Evolutionary conservation across 1,284 basidiomycete species (phyloP), one percentile per base, ranked within the genome.

Genomic region (Gomphus bonarii): DNA sequence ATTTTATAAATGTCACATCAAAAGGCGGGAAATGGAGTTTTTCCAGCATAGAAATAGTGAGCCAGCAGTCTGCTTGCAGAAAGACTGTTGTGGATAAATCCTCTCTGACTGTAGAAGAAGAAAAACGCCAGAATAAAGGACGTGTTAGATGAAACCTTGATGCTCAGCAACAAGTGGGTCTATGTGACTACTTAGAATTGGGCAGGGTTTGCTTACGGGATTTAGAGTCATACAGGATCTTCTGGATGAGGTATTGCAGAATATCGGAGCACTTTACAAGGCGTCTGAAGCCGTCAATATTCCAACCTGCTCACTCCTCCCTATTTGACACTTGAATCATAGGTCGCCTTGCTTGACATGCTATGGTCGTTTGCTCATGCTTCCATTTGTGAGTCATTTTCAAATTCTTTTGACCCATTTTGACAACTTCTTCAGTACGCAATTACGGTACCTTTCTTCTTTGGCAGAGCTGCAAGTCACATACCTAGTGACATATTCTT

Each of bases 311-410:
- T 43, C 18, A 3, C 35, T 64, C 22, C 59, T 49, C 6, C 12
- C 2, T 48, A 11, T 12, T 48, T 36, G 33, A 47, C 30, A 10
- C 25, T 16, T 18, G 16, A 31, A 8, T 46, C 14, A 1, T 55
- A 91, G 82, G 77, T 95, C 48, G 89, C 91, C 0, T 71, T 91
- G 55, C 69, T 95, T 1, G 94, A 97, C 65, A 85, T 93, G 76
- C 69, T 95, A 2, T 86, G 86, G 78, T 83, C 87, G 1, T 94
- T 95, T 67, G 85, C 92, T 0, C 85, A 91, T 67, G 72, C 79
- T 10, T 83, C 91, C 2, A 88, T 87, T 46, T 76, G 89, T 87
- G 66, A 66, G 82, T 71, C 6, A 35, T 33, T 8, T 50, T 55
- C 54, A n/a, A 47, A 44, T 25, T 53, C 46, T 51, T 36, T 25